Evolutionary conservation across 1,284 basidiomycete genomes (phyloP), one percentile per base, ranked within the genome.

Genomic region (Malassezia sp.): DNA sequence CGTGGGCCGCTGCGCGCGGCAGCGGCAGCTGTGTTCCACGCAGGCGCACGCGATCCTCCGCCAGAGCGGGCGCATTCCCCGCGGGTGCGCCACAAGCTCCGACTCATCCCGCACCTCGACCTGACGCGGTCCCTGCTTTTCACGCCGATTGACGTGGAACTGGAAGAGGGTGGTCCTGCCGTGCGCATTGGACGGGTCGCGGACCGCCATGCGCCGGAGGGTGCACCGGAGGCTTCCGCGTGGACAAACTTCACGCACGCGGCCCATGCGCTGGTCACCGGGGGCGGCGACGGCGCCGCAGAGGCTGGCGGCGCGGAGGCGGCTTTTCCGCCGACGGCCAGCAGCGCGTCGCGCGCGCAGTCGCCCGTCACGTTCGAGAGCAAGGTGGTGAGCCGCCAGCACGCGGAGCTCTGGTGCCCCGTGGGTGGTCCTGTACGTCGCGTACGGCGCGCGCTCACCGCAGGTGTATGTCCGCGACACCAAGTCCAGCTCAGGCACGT

Each of bases 21-120:
- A n/a, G n/a, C n/a, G n/a, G n/a, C n/a, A n/a, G n/a, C n/a, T n/a
- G n/a, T n/a, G n/a, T n/a, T n/a, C n/a, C n/a, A n/a, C n/a, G n/a
- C n/a, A n/a, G n/a, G n/a, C n/a, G n/a, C n/a, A n/a, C n/a, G n/a
- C n/a, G n/a, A n/a, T n/a, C n/a, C n/a, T n/a, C 31, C 11, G 15
- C 3, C 8, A 4, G 17, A 6, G 5, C 15, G 24, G 36, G 36
- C 9, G 10, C 36, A 29, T 4, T 5, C 26, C 4, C 40, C 23
- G 11, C 28, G 28, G 15, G 6, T 33, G 15, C 40, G 31, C 22
- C 34, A 29, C 22, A 37, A 38, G 15, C n/a, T 80, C 38, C 83
- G 90, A 10, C 81, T 96, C 45, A 90, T 95, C 2, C 91, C 90
- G 4, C 85, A 93, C 67, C 81, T 96, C 61, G 89, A 96, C 67